Evolutionary conservation across 2,329 filamentous ascomycete species (phyloP).

Genomic region (Sporothrix inflata): DNA sequence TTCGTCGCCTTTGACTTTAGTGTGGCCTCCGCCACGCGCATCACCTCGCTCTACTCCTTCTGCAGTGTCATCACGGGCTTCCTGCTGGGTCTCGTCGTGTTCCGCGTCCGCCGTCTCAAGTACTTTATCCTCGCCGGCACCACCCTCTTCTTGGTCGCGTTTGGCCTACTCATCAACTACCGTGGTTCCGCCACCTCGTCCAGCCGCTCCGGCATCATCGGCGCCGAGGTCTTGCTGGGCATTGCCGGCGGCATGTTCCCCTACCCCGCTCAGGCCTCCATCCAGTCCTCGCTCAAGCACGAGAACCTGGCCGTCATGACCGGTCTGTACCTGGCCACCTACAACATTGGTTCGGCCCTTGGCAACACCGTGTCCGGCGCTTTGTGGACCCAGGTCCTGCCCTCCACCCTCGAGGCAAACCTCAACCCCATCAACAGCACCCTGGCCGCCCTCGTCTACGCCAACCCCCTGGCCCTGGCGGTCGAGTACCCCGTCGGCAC

Average conservation of each 20-base stretch:
- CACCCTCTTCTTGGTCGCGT: conserved; percentile 64
- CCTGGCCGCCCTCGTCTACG: conserved; percentile 44
- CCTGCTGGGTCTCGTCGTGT: conserved; percentile 60
- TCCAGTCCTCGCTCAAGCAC: conserved; percentile 49
- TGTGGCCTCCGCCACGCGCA: conserved; percentile 59
- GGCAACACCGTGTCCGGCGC: conserved; percentile 64
- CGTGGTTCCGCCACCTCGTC: conserved; percentile 54
- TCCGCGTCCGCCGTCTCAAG: conserved; percentile 62
- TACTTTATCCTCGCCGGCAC: conserved; percentile 65
- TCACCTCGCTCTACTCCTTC: conserved; percentile 62
- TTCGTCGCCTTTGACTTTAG: conserved; percentile 64
- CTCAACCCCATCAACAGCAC: conserved; percentile 43
- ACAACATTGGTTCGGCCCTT: conserved; percentile 64
- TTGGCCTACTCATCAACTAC: conserved; percentile 65
- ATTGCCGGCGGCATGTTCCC: conserved; percentile 66
- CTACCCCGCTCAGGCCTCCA: conserved; percentile 52
- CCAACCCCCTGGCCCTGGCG: conserved; percentile 42
- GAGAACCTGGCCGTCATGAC: conserved; percentile 66
- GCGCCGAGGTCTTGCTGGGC: conserved; percentile 64
- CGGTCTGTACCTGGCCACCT: conserved; percentile 64
- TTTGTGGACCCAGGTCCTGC: conserved; percentile 64
- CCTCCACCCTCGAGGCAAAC: conserved; percentile 44
- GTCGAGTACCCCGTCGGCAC: conserved; percentile 47
- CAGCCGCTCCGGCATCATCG: conserved; percentile 61
- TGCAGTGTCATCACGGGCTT: conserved; percentile 61